Evolutionary conservation across 2,329 filamentous ascomycete species (phyloP).

Genomic region (Aureobasidium uvarum): DNA sequence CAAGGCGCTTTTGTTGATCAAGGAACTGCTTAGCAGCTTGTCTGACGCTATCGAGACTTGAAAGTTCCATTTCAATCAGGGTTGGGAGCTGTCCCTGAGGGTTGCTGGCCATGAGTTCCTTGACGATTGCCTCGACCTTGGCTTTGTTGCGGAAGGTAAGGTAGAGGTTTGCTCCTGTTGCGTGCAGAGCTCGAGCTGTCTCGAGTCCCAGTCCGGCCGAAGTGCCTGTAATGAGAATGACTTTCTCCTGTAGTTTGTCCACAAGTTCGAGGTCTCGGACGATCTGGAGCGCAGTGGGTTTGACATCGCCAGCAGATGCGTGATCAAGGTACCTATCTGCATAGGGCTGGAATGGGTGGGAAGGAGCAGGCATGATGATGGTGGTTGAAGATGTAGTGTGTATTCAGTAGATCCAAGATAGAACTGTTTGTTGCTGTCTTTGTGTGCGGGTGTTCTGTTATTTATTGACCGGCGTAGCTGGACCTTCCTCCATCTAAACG

Average conservation of each 20-base stretch:
- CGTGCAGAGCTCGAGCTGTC: constrained; percentile 46
- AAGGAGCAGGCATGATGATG: constrained; percentile 32
- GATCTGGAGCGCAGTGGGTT: constrained; percentile 34
- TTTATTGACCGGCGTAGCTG: neutral
- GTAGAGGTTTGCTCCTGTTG: constrained; percentile 49
- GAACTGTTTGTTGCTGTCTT: neutral
- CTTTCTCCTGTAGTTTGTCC: constrained; percentile 40
- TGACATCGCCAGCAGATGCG: constrained; percentile 35
- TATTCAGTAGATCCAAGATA: neutral
- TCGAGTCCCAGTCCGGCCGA: constrained; percentile 49
- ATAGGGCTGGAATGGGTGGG: constrained; percentile 34
- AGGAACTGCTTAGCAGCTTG: neutral
- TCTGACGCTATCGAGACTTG: constrained; percentile 28
- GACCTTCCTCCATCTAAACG: neutral
- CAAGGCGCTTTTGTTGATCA: constrained; percentile 39
- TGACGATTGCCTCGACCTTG: constrained; percentile 41
- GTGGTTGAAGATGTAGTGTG: neutral
- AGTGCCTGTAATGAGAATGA: constrained; percentile 47
- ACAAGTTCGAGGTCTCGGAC: constrained; percentile 35
- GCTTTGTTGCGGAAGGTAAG: constrained; percentile 46
- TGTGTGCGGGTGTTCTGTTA: neutral
- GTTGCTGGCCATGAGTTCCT: constrained; percentile 30
- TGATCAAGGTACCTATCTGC: constrained; percentile 33
- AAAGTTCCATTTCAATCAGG: constrained; percentile 37
- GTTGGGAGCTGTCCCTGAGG: constrained; percentile 28